These are phyloP conservation scores for Mycena rosella DNA, from an alignment of 768 basidiomycete species.

Conservation along the genomic window DNA sequence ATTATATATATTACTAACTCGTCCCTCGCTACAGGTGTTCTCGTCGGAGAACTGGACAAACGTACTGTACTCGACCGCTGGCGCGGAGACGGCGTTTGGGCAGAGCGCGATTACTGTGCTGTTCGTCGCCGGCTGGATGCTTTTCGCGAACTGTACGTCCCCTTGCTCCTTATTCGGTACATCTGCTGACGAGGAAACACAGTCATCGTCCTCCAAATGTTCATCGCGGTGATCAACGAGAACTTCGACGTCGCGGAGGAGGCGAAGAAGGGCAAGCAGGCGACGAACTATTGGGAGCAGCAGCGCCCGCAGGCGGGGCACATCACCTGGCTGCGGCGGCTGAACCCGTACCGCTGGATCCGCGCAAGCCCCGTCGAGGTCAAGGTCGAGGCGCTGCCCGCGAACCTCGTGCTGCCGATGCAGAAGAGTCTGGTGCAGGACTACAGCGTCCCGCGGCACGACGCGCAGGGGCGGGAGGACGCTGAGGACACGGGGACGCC, in stretches of 20 bases:
- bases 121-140: conserved; percentile 86
- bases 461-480: background rate
- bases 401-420: conserved; percentile 83
- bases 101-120: conserved; percentile 80
- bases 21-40: too few relatives aligned
- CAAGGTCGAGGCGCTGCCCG: conserved; percentile 77
- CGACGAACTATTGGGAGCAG: conserved; percentile 70
- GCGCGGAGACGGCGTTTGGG: conserved; percentile 70
- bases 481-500: background rate
- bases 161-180: background rate
- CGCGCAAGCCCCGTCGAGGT: conserved; percentile 79
- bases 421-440: conserved; percentile 81
- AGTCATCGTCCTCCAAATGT: conserved; percentile 96
- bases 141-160: conserved; percentile 90
- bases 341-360: conserved; percentile 93
- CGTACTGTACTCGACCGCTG: conserved; percentile 72
- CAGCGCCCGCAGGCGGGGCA: conserved; percentile 1
- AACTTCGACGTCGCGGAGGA: conserved; percentile 96
- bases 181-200: background rate
- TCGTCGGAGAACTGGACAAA: conserved; percentile 97
- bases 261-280: conserved; percentile 85
- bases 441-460: conserved; percentile 53
- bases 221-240: conserved; percentile 97
- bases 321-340: conserved; percentile 16
- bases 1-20: too few relatives aligned